Base-by-base conservation (phyloP, 148 eudicot species). In the Cornus controversa region DNA sequence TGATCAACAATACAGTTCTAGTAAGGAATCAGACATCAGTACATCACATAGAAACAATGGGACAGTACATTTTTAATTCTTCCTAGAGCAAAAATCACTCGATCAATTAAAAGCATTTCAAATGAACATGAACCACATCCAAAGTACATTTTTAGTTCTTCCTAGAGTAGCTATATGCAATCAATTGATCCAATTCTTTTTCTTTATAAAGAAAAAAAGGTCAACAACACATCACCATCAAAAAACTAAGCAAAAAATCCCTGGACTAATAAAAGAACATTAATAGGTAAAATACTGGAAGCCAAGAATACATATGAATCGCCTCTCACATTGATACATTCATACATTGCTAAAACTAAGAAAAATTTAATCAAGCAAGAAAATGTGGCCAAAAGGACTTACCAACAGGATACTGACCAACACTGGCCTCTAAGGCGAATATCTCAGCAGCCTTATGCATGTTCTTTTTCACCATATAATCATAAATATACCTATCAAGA, bases 381-480 rank as follows among this genome's bases (percentile, higher is more conserved):
- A 29, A 74, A 63, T 24, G 77, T 24, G 69, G 57, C 47, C 26
- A 75, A 80, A 78, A 74, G 81, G 72, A 77, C 76, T 54, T 67
- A 84, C 78, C 80, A 65, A 73, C 70, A 80, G 75, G 53, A 72
- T 15, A 14, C 23, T 54, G 60, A 75, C 54, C 57, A 70, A 76
- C 74, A 65, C 72, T 75, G 29, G 88, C 88, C 77, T 87, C 86
- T 74, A 18, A 42, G 16, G 83, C 85, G 40, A 87, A 87, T 3
- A 78, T 73, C 13, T 79, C 83, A 31, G 90, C 86, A 73, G 83
- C 70, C 54, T 10, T 72, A 24, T 74, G 75, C 75, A 83, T 63
- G 53, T 75, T 77, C 58, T 67, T 81, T 75, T 67, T 81, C 71
- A 75, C 77, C 80, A 85, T 8, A 73, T 85, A 79, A 77, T 83